These are phyloP conservation scores for Cladophialophora exuberans DNA, from an alignment of 2,329 filamentous ascomycete species.

Conservation along the genomic window DNA sequence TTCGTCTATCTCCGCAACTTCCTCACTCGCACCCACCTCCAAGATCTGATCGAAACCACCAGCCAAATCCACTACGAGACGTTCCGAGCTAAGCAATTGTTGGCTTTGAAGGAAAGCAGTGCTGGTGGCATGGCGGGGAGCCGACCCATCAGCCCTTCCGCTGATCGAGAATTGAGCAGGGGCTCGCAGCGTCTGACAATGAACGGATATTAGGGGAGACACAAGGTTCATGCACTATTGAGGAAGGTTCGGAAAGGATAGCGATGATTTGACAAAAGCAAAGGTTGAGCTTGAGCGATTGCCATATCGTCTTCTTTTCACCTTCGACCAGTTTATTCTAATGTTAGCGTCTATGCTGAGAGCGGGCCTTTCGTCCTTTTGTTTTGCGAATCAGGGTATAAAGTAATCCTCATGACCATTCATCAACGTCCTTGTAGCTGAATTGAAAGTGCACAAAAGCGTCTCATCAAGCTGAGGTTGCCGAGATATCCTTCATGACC, in stretches of 20 bases:
- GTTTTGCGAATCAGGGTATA: constrained; percentile 21
- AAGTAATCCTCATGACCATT: constrained; percentile 26
- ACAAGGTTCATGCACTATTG: constrained; percentile 5
- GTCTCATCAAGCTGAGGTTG: background rate
- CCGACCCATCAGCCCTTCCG: constrained; percentile 91
- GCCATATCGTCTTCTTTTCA: constrained; percentile 22
- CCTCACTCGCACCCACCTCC: constrained; percentile 94
- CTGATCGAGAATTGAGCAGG: constrained; percentile 93
- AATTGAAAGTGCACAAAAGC: background rate
- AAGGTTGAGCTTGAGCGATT: constrained; percentile 25
- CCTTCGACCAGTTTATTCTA: constrained; percentile 21
- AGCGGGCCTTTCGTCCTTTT: constrained; percentile 33
- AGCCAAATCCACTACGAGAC: constrained; percentile 99
- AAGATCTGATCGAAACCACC: constrained; percentile 98
- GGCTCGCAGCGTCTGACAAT: constrained; percentile 97
- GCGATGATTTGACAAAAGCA: constrained; percentile 24
- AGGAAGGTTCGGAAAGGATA: constrained; percentile 8
- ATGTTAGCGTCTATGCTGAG: constrained; percentile 31
- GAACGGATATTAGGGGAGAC: constrained; percentile 79
- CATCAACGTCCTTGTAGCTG: constrained; percentile 5
- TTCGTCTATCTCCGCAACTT: constrained; percentile 99
- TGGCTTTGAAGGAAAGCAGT: constrained; percentile 97
- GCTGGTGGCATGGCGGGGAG: constrained; percentile 72
- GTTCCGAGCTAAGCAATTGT: constrained; percentile 98
- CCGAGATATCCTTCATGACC: constrained; percentile 44